Evolutionary conservation across 2,329 filamentous ascomycete species (phyloP), one percentile per base, ranked within the genome.

Genomic region (Onygena corvina): DNA sequence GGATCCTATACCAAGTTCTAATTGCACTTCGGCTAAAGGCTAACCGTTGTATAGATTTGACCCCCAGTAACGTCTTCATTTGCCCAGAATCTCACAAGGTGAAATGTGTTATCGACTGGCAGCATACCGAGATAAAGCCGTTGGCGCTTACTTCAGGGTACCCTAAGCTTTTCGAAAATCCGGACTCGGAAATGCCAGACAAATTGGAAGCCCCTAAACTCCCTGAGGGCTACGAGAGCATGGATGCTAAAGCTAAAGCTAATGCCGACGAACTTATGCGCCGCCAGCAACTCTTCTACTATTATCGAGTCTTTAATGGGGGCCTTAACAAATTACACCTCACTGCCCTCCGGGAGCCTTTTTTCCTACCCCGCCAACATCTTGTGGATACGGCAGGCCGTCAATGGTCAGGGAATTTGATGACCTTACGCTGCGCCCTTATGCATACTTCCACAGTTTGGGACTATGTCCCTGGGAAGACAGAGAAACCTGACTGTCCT

Each of bases 41-140:
- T 36, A n/a, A 36, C 34, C 14, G 7, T 44, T 5, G 9, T 36
- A 7, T 8, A 51, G 49, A 51, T 49, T 49, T 53, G 4, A 53
- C 29, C 16, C 51, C 51, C 2, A 53, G 35, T 35, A 52, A 54
- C 44, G 44, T 54, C 34, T 54, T 54, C 18, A 23, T 54, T 18
- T 38, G 16, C n/a, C 47, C 49, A 9, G 48, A 50, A 14, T 50
- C 27, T 21, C 25, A 38, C 14, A n/a, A 20, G 3, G 44, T 54
- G 2, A 50, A 44, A 5, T 50, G 44, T 31, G 44, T 54, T 16
- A 54, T 54, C 21, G 52, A 54, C 48, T 52, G 50, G 52, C 52
- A 54, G 46, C 52, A 54, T 31, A 46, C 52, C 21, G 46, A 21
- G 2, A 52, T 52, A 27, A 36, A 46, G 16, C 52, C 50, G 2